phyloP scores from a whole-genome alignment of 768 basidiomycete species.

The Psilocybe subaeruginosa region DNA sequence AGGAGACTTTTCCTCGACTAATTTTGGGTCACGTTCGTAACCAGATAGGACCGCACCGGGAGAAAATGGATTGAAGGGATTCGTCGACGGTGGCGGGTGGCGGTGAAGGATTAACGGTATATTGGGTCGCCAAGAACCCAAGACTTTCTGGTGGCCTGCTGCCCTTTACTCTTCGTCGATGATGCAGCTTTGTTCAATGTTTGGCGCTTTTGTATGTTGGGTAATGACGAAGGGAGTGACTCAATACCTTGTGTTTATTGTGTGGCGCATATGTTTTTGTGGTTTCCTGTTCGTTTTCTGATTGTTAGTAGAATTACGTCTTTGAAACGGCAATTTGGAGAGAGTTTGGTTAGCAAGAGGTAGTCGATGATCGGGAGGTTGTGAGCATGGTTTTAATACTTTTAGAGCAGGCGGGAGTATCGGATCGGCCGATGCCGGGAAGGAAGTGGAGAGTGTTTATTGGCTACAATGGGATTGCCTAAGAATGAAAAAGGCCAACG shows the following conservation, averaged over 20 bases:
- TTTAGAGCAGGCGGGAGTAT: slow-evolving; percentile 8
- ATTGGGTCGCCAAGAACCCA: slow-evolving; percentile 11
- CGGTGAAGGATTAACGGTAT: slow-evolving; percentile 2
- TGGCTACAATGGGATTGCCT: slow-evolving; percentile 18
- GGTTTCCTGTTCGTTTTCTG: neutral
- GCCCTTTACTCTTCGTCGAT: neutral
- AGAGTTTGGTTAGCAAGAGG: neutral
- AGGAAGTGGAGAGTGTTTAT: slow-evolving; percentile 10
- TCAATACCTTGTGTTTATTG: neutral
- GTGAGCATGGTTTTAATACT: neutral
- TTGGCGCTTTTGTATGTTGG: neutral
- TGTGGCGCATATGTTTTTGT: neutral
- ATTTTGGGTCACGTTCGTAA: neutral
- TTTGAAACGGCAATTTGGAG: neutral
- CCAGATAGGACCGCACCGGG: neutral
- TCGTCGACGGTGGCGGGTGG: neutral
- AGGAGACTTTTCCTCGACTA: neutral
- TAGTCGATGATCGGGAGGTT: slow-evolving; percentile 3
- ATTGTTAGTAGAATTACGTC: neutral
- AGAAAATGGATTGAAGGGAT: neutral
- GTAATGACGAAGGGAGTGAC: neutral
- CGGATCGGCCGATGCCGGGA: slow-evolving; percentile 23
- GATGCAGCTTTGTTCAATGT: neutral
- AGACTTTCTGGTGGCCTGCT: slow-evolving; percentile 2
- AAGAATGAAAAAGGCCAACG: slow-evolving; percentile 25